phyloP scores from a whole-genome alignment of 176 grass and related monocot genomes.

The Aechmea fasciata region DNA sequence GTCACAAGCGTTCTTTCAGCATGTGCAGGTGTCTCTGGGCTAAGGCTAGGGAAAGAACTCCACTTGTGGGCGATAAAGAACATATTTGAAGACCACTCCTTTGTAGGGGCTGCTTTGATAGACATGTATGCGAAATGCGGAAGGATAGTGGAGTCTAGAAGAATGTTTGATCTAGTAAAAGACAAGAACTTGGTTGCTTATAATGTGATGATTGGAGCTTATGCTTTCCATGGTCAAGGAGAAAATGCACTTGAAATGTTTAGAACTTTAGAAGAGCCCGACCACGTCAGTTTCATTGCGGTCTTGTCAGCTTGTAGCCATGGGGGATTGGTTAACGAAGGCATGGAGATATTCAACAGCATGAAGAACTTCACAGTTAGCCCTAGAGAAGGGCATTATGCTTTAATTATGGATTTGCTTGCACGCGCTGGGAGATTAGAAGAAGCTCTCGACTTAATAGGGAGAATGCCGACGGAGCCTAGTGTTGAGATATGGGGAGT shows the following conservation, averaged over 20 bases:
- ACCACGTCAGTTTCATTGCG: conserved; percentile 16
- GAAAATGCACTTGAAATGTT: conserved; percentile 21
- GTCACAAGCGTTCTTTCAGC: conserved; percentile 26
- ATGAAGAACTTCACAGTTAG: conserved; percentile 10
- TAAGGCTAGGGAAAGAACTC: conserved; percentile 23
- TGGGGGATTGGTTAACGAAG: conserved; percentile 18
- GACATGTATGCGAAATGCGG: conserved; percentile 26
- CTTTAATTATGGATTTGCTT: conserved; percentile 17
- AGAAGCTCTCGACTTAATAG: conserved; percentile 12
- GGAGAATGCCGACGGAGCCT: conserved; percentile 12
- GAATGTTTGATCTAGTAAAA: conserved; percentile 12
- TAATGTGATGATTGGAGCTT: conserved; percentile 25
- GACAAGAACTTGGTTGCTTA: conserved; percentile 26
- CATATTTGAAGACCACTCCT: conserved; percentile 10
- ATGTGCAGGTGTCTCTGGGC: conserved; percentile 14
- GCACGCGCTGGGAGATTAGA: conserved; percentile 16
- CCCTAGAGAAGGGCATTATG: conserved; percentile 16
- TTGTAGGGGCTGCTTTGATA: conserved; percentile 13
- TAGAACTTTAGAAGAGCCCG: conserved; percentile 9
- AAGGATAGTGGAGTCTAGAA: conserved; percentile 14
- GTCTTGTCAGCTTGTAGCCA: conserved; percentile 21
- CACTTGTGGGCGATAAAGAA: conserved; percentile 24
- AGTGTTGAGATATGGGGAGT: conserved; percentile 18
- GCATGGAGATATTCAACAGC: conserved; percentile 8
- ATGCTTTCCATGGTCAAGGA: conserved; percentile 14